Evolutionary conservation across 2,329 filamentous ascomycete genomes (phyloP).

Genomic region (Aspergillus ustus): DNA sequence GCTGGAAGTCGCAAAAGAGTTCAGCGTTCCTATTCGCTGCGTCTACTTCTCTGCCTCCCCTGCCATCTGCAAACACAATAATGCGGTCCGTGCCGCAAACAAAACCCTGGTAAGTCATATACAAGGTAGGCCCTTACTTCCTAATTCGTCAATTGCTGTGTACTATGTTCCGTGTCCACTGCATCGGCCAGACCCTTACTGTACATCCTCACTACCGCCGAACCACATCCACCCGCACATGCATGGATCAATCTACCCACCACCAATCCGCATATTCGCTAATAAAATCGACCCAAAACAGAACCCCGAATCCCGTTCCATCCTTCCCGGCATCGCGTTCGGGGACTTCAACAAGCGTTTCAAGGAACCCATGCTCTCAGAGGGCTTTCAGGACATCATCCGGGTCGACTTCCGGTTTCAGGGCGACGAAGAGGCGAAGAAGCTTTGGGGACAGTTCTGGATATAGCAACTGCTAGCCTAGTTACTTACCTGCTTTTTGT

Average conservation of each 20-base stretch:
- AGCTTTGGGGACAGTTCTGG: slow-evolving; percentile 80
- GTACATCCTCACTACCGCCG: background rate
- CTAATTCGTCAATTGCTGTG: background rate
- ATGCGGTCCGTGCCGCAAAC: slow-evolving; percentile 74
- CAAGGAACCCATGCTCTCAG: slow-evolving; percentile 69
- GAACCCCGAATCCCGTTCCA: slow-evolving; percentile 79
- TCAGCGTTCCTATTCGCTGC: slow-evolving; percentile 77
- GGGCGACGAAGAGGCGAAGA: slow-evolving; percentile 70
- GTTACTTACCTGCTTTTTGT: background rate
- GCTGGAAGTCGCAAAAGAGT: slow-evolving; percentile 73
- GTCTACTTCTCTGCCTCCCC: slow-evolving; percentile 78
- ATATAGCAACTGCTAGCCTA: slow-evolving; percentile 33
- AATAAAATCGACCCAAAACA: slow-evolving; percentile 8
- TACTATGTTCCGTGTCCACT: background rate
- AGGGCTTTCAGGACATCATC: slow-evolving; percentile 83
- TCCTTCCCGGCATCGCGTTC: slow-evolving; percentile 81
- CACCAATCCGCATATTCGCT: background rate
- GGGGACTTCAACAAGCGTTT: slow-evolving; percentile 74
- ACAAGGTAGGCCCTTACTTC: background rate
- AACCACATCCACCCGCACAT: background rate
- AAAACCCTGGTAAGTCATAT: slow-evolving; percentile 39
- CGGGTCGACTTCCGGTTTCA: slow-evolving; percentile 76
- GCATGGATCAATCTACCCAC: slow-evolving; percentile 5
- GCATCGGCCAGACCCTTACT: background rate
- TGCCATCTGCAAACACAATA: slow-evolving; percentile 81